phyloP scores from a whole-genome alignment of 352 stramenopile genomes.

The Pilasporangium apinafurcum region DNA sequence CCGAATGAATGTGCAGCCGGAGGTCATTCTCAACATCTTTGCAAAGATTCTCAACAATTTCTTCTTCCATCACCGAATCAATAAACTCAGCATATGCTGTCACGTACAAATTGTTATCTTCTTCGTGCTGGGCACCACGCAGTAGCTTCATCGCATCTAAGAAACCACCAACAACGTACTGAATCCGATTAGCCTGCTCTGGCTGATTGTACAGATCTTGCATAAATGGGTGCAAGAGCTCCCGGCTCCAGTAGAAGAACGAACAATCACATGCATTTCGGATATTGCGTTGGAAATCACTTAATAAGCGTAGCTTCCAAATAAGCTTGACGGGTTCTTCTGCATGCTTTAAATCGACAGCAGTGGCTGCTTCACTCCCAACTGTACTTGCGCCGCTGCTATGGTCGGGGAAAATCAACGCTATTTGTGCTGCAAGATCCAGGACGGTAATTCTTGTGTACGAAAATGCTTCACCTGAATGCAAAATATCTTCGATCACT shows the following conservation, averaged over 20 bases:
- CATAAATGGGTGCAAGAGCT: slow-evolving; percentile 85
- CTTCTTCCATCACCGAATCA: slow-evolving; percentile 77
- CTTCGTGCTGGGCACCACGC: slow-evolving; percentile 71
- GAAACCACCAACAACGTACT: slow-evolving; percentile 80
- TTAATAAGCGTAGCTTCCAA: slow-evolving; percentile 82
- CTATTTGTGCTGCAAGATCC: slow-evolving; percentile 76
- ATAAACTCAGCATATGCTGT: slow-evolving; percentile 76
- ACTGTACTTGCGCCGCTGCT: slow-evolving; percentile 12
- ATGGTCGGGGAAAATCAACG: slow-evolving; percentile 61
- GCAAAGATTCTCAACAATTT: slow-evolving; percentile 87
- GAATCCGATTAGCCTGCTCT: slow-evolving; percentile 76
- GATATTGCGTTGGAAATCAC: slow-evolving; percentile 87
- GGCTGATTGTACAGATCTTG: slow-evolving; percentile 74
- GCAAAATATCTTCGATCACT: slow-evolving; percentile 80
- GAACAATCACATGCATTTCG: slow-evolving; percentile 85
- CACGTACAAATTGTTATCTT: slow-evolving; percentile 58
- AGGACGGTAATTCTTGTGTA: slow-evolving; percentile 80
- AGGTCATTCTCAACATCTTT: slow-evolving; percentile 93
- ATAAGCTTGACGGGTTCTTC: slow-evolving; percentile 77
- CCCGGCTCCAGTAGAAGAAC: slow-evolving; percentile 91
- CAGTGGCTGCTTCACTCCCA: slow-evolving; percentile 32
- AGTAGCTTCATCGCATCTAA: slow-evolving; percentile 71
- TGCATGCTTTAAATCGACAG: slow-evolving; percentile 48
- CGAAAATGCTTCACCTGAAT: slow-evolving; percentile 76
- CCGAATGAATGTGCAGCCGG: slow-evolving; percentile 85